These are phyloP conservation scores for Excoecaria cochinchinensis DNA, from an alignment of 345 rosid species.

Conservation along the genomic window DNA sequence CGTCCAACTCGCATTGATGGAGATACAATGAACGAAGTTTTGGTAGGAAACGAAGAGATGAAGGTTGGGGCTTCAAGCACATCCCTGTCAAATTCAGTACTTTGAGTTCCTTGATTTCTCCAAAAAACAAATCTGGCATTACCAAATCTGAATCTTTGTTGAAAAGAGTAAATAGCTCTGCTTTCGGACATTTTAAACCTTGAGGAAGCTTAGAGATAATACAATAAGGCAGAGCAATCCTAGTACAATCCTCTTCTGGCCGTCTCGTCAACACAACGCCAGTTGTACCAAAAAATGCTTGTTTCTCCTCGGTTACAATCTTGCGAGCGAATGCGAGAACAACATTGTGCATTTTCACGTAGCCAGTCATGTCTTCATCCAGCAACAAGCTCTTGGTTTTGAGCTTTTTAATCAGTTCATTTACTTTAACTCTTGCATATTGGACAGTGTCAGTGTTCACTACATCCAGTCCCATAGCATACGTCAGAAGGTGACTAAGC, in stretches of 20 bases:
- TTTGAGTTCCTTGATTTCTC: background rate
- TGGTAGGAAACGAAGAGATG: background rate
- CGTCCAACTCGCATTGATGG: background rate
- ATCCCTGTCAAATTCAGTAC: background rate
- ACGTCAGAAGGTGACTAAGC: background rate
- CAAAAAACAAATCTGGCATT: background rate
- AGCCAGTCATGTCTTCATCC: background rate
- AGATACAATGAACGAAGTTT: conserved; percentile 9
- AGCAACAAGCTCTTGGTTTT: background rate
- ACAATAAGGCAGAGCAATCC: background rate
- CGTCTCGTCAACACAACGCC: background rate
- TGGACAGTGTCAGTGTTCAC: background rate
- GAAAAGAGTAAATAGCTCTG: background rate
- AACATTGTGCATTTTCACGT: background rate
- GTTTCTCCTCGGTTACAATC: background rate
- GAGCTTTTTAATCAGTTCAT: background rate
- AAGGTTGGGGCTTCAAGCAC: background rate
- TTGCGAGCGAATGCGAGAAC: background rate
- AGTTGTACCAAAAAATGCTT: background rate
- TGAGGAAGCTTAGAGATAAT: background rate
- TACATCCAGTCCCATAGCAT: background rate
- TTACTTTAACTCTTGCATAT: background rate
- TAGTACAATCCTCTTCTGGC: background rate
- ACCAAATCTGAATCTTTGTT: too few relatives aligned
- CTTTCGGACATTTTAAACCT: background rate